These are phyloP conservation scores for Barnettozyma vustinii DNA, from an alignment of 805 yeast genomes.

Conservation along the genomic window DNA sequence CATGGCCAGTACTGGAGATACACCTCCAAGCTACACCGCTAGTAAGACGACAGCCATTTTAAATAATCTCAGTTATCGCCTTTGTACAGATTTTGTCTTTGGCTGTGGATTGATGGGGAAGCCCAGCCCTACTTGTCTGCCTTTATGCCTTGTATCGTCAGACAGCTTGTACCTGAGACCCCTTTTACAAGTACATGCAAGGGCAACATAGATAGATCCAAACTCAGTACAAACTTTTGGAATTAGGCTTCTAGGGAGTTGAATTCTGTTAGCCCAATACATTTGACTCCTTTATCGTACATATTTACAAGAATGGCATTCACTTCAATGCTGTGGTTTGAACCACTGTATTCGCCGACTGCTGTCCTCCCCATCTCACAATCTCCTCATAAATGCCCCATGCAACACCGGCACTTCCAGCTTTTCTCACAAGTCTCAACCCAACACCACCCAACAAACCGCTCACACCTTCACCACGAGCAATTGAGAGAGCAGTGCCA, in stretches of 20 bases:
- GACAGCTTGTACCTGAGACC: no score
- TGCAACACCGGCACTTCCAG: slow-evolving; percentile 87
- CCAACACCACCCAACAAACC: slow-evolving; percentile 80
- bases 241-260: neutral
- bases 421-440: slow-evolving; percentile 78
- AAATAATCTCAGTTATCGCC: no score
- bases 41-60: no score
- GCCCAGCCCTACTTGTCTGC: no score
- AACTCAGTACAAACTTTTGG: neutral
- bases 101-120: no score
- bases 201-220: no score
- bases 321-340: neutral
- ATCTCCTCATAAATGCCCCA: slow-evolving; percentile 97
- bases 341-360: neutral
- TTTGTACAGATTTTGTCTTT: no score
- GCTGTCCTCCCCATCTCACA: slow-evolving; percentile 32
- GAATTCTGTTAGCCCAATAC: neutral
- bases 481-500: slow-evolving; percentile 34
- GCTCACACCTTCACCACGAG: slow-evolving; percentile 40
- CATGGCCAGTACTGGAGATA: no score
- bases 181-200: no score
- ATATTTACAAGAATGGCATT: neutral
- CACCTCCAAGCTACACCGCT: no score
- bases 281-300: neutral
- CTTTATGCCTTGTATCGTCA: no score